Base-by-base conservation (phyloP, 192 early-diverging fungal species). In the Chytriomyces sp. region DNA sequence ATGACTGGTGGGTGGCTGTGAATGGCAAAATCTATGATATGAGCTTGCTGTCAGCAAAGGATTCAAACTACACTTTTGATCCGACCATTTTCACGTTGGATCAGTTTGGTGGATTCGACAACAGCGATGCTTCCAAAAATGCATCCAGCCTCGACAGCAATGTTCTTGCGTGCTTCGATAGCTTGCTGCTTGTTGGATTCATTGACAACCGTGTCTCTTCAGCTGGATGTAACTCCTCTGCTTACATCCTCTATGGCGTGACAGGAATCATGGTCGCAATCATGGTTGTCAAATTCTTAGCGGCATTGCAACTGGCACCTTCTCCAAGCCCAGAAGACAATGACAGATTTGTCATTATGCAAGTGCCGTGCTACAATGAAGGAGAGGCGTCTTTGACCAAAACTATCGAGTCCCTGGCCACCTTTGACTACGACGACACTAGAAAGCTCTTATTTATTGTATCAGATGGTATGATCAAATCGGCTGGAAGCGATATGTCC, bases 321-420 rank as follows among this genome's bases (percentile, higher is more conserved):
- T 83, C 88, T 54, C 86, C 89, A 30, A 89, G 90, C 70, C 91
- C 91, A 1, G 91, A 96, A 72, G 90, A 93, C 28, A 85, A 92
- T 72, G 89, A 93, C 75, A 90, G 93, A 73, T 96, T 98, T 80
- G 92, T 96, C 69, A 73, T 82, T 64, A 87, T 91, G 75, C 94
- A 95, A 76, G 92, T 98, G 14, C 95, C 96, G 10, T 98, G 96
- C 81, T 98, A 98, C 79, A 96, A 95, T n/a, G 96, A 98, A 78
- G 90, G 91, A 64, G 96, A 98, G 72, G 93, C 93, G 31, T 96
- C 95, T 3, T 82, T 98, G 56, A 82, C 90, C 38, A 92, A 92
- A 77, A 98, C 96, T 0, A 88, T 98, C 55, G 89, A 98, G 75
- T 98, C 96, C 31, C 82, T 98, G 37, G 88, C 94, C 1, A 78